These are phyloP conservation scores for Acanthochlamys bracteata DNA, from an alignment of 106 monocot species.

Conservation along the genomic window DNA sequence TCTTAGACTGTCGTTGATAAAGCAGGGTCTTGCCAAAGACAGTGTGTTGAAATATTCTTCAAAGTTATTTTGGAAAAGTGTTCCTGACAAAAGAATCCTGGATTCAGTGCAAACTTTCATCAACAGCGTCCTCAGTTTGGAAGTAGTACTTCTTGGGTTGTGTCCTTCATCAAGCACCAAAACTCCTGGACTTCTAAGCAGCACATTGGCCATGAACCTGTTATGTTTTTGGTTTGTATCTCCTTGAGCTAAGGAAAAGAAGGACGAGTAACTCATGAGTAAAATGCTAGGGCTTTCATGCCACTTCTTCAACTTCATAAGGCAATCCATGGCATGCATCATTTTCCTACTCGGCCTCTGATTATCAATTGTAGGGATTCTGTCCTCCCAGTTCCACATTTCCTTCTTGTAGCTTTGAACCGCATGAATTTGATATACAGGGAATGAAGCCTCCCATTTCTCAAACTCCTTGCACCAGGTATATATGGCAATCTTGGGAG, in stretches of 20 bases:
- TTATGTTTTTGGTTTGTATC: slow-evolving; percentile 26
- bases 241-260: slow-evolving; percentile 27
- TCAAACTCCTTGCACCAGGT: slow-evolving; percentile 62
- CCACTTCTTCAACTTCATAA: slow-evolving; percentile 56
- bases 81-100: slow-evolving; percentile 66
- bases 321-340: slow-evolving; percentile 34
- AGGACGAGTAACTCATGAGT: slow-evolving; percentile 65
- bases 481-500: slow-evolving; percentile 53
- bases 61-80: slow-evolving; percentile 79
- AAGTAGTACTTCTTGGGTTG: slow-evolving; percentile 63
- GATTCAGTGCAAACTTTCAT: slow-evolving; percentile 63
- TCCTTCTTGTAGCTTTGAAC: slow-evolving; percentile 21
- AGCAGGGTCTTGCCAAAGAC: slow-evolving; percentile 55
- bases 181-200: slow-evolving; percentile 51
- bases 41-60: slow-evolving; percentile 77
- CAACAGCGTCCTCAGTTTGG: slow-evolving; percentile 51
- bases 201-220: slow-evolving; percentile 34
- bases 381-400: slow-evolving; percentile 9
- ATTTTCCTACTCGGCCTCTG: slow-evolving; percentile 30
- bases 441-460: slow-evolving; percentile 60
- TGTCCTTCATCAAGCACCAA: slow-evolving; percentile 80
- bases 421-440: slow-evolving; percentile 38
- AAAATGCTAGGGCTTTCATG: slow-evolving; percentile 51
- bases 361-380: not conserved
- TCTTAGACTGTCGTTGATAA: slow-evolving; percentile 33